Base-by-base conservation (phyloP, 208 protist species). In the Leishmania major region DNA sequence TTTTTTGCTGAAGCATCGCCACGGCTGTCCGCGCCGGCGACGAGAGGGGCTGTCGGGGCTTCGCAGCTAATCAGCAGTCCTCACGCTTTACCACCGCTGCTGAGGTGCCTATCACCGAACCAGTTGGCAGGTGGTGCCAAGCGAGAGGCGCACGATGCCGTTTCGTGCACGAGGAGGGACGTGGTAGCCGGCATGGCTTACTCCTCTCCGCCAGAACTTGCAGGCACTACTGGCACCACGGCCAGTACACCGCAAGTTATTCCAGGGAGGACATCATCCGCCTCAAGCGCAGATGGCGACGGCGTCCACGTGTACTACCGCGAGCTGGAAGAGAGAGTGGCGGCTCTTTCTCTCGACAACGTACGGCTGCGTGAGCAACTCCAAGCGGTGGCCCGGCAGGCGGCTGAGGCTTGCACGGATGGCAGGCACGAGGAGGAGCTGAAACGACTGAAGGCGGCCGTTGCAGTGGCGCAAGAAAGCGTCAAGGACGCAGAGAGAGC, bases 351-450 rank as follows among this genome's bases (percentile, higher is more conserved):
- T 3, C 37, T 89, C 22, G 91, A 95, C 64, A 96, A 94, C 47
- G 87, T 79, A 17, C 79, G 82, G 1, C 84, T 96, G 1, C 85
- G 79, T 1, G 82, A 86, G 43, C 86, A 89, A 74, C 87, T 92
- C 35, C 76, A 81, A 25, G 79, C 77, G 22, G 89, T 75, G 60
- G 91, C 90, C 57, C 83, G 87, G 2, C 87, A 88, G 37, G 83
- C 87, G 0, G 83, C 83, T 2, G 78, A 83, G 28, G 70, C 75
- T 3, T 45, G 74, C n/a, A 25, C 67, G 1, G 73, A 84, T 25
- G 75, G 73, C 73, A 62, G 78, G 19, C 86, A 95, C 49, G 88
- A 92, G 37, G 93, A 97, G 69, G 87, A 97, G 11, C 88, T 98
- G 35, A 73, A 91, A 40, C 89, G 28, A 17, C 82, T 93, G 67